Evolutionary conservation across 2,329 filamentous ascomycete genomes (phyloP), one percentile per base, ranked within the genome.

Genomic region (Colletotrichum brevisporum): DNA sequence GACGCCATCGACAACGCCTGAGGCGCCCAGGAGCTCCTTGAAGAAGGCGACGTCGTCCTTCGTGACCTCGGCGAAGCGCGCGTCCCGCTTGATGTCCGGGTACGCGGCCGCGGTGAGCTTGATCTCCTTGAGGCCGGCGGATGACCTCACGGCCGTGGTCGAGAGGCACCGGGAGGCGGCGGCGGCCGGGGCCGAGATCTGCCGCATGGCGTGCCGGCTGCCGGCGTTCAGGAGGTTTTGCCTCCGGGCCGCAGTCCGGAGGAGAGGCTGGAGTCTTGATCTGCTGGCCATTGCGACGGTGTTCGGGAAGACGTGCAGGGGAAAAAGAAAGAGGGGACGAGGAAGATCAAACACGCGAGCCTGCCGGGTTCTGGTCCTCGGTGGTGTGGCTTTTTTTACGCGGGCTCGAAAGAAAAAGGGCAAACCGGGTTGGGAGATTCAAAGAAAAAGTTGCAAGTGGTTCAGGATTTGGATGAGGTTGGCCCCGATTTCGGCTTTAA

Each of bases 61-160:
- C 3, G 90, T 94, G 74, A 99, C 82, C 77, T 90, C 80, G 36
- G 90, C 84, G 80, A 96, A 99, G 31, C 90, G 91, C 15, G 89
- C 79, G 76, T 98, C 90, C 73, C 96, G 89, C 83, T 95, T 89
- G 76, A 99, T 85, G 69, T 92, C 86, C 9, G 96, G 95, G 76
- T 97, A 96, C 62, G 91, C 92, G 74, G 97, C 93, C 62, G 93
- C 90, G 16, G 96, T 99, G 83, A 92, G 93, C 79, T 92, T 93
- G 77, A 77, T 72, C 56, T 72, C 59, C 57, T 72, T 72, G 24
- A 60, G 60, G 27, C 59, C 67, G 36, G 56, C 63, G 31, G 64
- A 51, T 12, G 31, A 43, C 36, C 70, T 65, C 36, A 47, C 51
- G 60, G 57, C 50, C 5, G 71, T 71, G 41, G 71, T 71, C 55